A percentile compares a stretch with the other conserved stretches of the same genome.
These are phyloP conservation scores for Acrocalymma vagum DNA, from an alignment of 2,329 filamentous ascomycete species.

Conservation along the genomic window DNA sequence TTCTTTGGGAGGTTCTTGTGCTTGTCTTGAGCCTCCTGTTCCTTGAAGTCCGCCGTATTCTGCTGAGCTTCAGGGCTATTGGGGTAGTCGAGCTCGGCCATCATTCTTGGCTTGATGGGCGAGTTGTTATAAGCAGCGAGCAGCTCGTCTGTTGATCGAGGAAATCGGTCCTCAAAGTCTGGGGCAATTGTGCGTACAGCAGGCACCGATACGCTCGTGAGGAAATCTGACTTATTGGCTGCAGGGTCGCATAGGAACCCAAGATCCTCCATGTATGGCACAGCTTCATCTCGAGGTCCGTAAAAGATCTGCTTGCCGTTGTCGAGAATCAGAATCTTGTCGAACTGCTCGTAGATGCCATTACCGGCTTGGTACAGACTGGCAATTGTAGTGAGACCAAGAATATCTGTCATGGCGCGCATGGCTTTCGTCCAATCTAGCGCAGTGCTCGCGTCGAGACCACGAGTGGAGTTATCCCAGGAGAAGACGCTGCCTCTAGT, in stretches of 20 bases:
- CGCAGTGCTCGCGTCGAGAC: conserved; percentile 47
- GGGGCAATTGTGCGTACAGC: conserved; percentile 48
- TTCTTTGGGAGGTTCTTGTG: conserved; percentile 59
- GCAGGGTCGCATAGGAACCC: conserved; percentile 71
- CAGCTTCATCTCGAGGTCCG: conserved; percentile 66
- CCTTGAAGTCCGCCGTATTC: conserved; percentile 58
- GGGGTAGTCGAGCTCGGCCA: conserved; percentile 65
- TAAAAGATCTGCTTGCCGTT: conserved; percentile 79
- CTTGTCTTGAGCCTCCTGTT: conserved; percentile 63
- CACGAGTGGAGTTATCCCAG: conserved; percentile 49
- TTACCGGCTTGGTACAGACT: conserved; percentile 59
- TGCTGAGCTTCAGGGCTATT: conserved; percentile 53
- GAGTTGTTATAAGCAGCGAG: conserved; percentile 58
- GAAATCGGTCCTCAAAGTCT: conserved; percentile 50
- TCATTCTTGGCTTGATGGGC: conserved; percentile 59
- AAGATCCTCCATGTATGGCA: conserved; percentile 69
- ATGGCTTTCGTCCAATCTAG: conserved; percentile 63
- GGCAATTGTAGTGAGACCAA: conserved; percentile 57
- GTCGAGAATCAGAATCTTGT: conserved; percentile 75
- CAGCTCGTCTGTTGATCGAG: conserved; percentile 52
- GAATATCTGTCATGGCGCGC: conserved; percentile 57
- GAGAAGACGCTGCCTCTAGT: conserved; percentile 53
- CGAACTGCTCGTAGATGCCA: conserved; percentile 56
- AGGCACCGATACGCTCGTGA: conserved; percentile 71
- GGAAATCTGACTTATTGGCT: conserved; percentile 74